Conservation (phyloP, 2,329 filamentous ascomycete genomes). For the Pseudogymnoascus sp. region DNA sequence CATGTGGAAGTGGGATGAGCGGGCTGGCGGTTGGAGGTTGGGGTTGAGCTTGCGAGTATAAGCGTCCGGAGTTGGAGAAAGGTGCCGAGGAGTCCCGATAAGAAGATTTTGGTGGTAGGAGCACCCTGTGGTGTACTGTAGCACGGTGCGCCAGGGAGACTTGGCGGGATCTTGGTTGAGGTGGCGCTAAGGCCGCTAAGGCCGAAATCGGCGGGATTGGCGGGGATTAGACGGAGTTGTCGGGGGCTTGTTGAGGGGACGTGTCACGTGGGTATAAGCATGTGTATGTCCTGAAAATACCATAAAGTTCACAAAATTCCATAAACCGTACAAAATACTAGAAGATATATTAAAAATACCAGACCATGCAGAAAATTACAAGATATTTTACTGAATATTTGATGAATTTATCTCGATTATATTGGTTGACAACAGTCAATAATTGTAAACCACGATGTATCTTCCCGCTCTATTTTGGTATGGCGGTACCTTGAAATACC, state of each 20-base stretch:
- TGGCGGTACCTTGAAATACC: not conserved
- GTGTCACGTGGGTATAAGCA: not conserved
- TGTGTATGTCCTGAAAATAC: not conserved
- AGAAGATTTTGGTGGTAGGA: not conserved
- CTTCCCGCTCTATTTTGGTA: not conserved
- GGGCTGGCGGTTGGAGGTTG: not conserved
- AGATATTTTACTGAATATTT: not conserved
- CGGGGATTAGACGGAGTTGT: not conserved
- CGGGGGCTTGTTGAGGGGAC: not conserved
- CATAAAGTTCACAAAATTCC: not conserved
- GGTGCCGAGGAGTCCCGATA: conserved; percentile 3
- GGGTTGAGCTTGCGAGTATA: not conserved
- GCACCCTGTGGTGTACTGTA: not conserved
- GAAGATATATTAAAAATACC: not conserved
- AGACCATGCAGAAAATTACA: not conserved
- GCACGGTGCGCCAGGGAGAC: not conserved
- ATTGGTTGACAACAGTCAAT: not conserved
- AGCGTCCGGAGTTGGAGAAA: not conserved
- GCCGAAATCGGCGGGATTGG: not conserved
- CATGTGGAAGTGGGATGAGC: not conserved
- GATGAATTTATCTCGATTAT: not conserved
- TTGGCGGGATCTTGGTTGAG: not conserved
- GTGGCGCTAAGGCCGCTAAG: not conserved
- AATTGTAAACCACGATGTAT: not conserved
- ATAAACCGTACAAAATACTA: not conserved